These are phyloP conservation scores for Huntiella omanensis DNA, from an alignment of 2,329 filamentous ascomycete genomes.

Conservation along the genomic window DNA sequence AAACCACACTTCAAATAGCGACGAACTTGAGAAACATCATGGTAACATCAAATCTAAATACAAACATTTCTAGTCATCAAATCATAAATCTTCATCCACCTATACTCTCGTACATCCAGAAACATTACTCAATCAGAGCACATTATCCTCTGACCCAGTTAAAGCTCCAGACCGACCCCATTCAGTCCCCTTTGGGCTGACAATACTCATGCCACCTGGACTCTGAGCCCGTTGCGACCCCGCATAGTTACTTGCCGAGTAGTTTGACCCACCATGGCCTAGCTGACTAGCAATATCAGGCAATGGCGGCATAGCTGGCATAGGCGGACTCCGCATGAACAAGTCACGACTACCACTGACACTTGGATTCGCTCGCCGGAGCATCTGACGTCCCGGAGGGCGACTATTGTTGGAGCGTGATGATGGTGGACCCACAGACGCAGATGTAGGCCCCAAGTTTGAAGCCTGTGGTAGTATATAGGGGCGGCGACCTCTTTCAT, in stretches of 20 bases:
- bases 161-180: neutral
- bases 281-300: neutral
- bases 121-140: neutral
- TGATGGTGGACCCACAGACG: neutral
- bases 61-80: neutral
- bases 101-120: neutral
- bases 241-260: too few relatives aligned
- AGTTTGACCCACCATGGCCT: too few relatives aligned
- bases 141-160: slow-evolving; percentile 4
- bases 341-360: slow-evolving; percentile 4
- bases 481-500: slow-evolving; percentile 22
- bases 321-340: slow-evolving; percentile 1
- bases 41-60: slow-evolving; percentile 1
- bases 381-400: neutral
- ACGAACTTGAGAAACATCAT: neutral
- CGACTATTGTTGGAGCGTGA: neutral
- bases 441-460: slow-evolving; percentile 11
- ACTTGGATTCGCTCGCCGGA: slow-evolving; percentile 3
- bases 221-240: neutral
- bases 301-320: slow-evolving; percentile 2
- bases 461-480: slow-evolving; percentile 19
- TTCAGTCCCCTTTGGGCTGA: neutral
- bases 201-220: neutral
- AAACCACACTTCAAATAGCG: neutral
- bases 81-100: neutral